Evolutionary conservation across 2,329 filamentous ascomycete genomes (phyloP), one percentile per base, ranked within the genome.

Genomic region (Elsinoe necatrix): DNA sequence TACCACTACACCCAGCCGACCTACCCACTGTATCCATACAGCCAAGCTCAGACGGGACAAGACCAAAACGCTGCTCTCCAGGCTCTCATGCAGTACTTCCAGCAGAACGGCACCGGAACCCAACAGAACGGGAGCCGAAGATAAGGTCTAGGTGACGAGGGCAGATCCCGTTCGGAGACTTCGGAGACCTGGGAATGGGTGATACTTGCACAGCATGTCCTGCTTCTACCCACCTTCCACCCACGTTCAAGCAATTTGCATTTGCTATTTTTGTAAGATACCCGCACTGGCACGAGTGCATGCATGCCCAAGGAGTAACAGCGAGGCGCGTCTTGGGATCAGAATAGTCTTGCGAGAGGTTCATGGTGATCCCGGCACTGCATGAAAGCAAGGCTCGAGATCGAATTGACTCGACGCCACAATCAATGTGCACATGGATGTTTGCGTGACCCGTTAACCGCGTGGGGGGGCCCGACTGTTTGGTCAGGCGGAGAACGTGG

Each of bases 231-330:
- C 27, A 31, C 25, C 23, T 18, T 50, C 27, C 27, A 18, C 43
- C 43, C n/a, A 6, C 6, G 6, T 41, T 5, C 14, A n/a, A 25
- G 9, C 27, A 9, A 4, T 29, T 18, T 50, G 23, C 48, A 52
- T 52, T 52, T 52, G 48, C 48, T 35, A 39, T 37, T 20, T 39
- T 52, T 52, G 31, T 52, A 52, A 29, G 48, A 52, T 52, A 52
- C 48, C 48, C 48, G 31, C 48, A 37, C 29, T 16, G 25, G 45
- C 16, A 18, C 16, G 16, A 7, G 45, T 50, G 45, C 45, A 50
- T 50, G 45, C 45, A 50, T 50, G 16, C 25, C 8, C 45, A 50
- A 31, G 45, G 45, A 50, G 45, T 25, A 31, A 16, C 34, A 50
- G 3, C 45, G 20, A 34, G 45, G 41, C 41, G 41, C 41, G 41